Conservation (phyloP, 768 basidiomycete genomes). For the Rhodotorula kratochvilovae region DNA sequence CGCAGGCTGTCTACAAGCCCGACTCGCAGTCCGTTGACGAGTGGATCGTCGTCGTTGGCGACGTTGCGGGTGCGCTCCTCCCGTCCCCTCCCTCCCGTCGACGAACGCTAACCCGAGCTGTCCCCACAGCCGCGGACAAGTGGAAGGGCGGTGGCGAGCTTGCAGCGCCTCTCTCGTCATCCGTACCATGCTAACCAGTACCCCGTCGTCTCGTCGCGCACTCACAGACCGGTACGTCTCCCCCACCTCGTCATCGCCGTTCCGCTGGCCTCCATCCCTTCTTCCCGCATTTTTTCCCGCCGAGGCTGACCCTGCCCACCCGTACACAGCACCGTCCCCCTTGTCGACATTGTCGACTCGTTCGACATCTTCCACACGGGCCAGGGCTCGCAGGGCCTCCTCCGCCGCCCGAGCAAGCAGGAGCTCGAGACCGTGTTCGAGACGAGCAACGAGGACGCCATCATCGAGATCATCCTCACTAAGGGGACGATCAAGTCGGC, state of each 20-base stretch:
- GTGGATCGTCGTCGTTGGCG: constrained; percentile 58
- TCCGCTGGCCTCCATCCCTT: not conserved
- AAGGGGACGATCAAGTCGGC: constrained; percentile 59
- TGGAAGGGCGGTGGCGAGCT: constrained; percentile 73
- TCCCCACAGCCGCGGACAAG: constrained; percentile 51
- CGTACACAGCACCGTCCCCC: constrained; percentile 56
- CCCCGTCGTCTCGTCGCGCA: not conserved
- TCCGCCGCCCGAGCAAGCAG: constrained; percentile 72
- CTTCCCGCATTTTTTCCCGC: not conserved
- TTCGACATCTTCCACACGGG: constrained; percentile 66
- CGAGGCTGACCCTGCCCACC: not conserved
- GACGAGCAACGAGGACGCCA: constrained; percentile 62
- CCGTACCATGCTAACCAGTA: not conserved
- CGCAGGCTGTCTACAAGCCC: constrained; percentile 73
- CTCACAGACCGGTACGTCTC: constrained; percentile 14
- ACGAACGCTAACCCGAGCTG: not conserved
- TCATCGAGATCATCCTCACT: constrained; percentile 59
- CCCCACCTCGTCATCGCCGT: not conserved
- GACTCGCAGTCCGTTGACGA: constrained; percentile 67
- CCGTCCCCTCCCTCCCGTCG: constrained; percentile 53
- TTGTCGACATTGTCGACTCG: constrained; percentile 74
- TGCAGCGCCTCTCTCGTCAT: not conserved
- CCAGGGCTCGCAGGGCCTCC: constrained; percentile 66
- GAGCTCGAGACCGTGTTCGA: constrained; percentile 71
- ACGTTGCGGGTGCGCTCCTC: not conserved